These are phyloP conservation scores for Phytophthora podocarpi DNA, from an alignment of 352 stramenopile genomes.

Conservation along the genomic window DNA sequence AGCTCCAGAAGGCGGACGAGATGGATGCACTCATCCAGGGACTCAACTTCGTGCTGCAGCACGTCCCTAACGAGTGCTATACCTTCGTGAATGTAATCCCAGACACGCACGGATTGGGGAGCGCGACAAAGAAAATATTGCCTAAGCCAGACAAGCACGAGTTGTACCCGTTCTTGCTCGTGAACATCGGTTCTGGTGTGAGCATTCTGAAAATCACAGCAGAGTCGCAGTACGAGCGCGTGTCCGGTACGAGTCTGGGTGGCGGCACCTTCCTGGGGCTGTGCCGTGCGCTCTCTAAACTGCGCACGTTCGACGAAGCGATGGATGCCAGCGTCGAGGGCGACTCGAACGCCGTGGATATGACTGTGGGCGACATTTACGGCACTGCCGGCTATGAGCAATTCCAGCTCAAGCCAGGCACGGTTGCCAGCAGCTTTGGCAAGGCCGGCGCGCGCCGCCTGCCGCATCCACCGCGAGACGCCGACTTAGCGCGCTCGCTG, in stretches of 20 bases:
- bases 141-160: conserved; percentile 53
- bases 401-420: conserved; percentile 84
- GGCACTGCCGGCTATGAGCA: conserved; percentile 88
- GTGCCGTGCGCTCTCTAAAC: conserved; percentile 91
- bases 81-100: conserved; percentile 91
- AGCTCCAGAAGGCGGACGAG: conserved; percentile 95
- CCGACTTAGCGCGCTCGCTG: conserved; percentile 94
- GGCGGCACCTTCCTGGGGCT: conserved; percentile 98
- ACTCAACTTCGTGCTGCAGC: conserved; percentile 96
- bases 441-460: conserved; percentile 73
- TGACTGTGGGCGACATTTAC: conserved; percentile 99
- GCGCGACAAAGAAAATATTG: conserved; percentile 64
- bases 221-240: conserved; percentile 92
- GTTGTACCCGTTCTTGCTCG: conserved; percentile 96
- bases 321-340: conserved; percentile 75
- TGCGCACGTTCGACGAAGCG: conserved; percentile 79
- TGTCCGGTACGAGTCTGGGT: conserved; percentile 97
- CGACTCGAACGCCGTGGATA: conserved; percentile 88
- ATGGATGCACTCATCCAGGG: conserved; percentile 96
- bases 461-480: conserved; percentile 68
- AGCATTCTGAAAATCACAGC: conserved; percentile 95
- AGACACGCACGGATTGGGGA: conserved; percentile 59
- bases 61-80: conserved; percentile 95
- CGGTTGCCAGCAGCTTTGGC: conserved; percentile 97
- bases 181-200: conserved; percentile 98